These are phyloP conservation scores for Silene vulgaris DNA, from an alignment of 179 eudicot species.

Conservation along the genomic window DNA sequence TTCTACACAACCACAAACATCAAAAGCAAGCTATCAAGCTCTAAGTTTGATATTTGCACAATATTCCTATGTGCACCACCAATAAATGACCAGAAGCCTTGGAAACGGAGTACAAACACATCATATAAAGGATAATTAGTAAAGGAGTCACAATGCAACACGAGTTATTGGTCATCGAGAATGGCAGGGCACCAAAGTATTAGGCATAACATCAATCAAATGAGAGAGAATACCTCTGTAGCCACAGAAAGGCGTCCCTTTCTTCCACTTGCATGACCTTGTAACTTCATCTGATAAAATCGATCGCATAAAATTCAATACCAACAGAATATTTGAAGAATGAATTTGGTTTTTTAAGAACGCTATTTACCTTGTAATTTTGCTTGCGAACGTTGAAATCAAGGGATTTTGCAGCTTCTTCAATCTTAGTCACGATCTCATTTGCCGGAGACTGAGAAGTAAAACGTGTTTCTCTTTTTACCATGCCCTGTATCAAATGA, in stretches of 20 bases:
- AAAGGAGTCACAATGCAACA: not conserved
- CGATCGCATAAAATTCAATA: not conserved
- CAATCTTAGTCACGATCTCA: constrained; percentile 79
- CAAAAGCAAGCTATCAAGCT: not conserved
- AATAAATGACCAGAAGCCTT: not conserved
- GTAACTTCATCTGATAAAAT: constrained; percentile 63
- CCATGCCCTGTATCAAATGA: constrained; percentile 36
- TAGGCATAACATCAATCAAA: not conserved
- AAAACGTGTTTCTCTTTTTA: constrained; percentile 72
- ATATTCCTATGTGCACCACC: not conserved
- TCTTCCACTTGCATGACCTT: constrained; percentile 79
- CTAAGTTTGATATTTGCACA: not conserved
- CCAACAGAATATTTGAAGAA: not conserved
- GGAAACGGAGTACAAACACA: not conserved
- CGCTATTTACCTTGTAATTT: constrained; percentile 63
- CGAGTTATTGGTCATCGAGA: not conserved
- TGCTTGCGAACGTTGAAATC: constrained; percentile 73
- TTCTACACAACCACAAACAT: not conserved
- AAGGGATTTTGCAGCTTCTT: constrained; percentile 82
- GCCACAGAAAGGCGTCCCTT: constrained; percentile 88
- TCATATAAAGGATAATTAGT: not conserved
- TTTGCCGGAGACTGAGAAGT: constrained; percentile 72
- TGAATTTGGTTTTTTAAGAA: not conserved
- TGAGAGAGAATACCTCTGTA: constrained; percentile 65
- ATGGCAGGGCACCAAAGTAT: not conserved